A percentile compares a stretch with the other conserved stretches of the same genome.
These are phyloP conservation scores for Pseudogymnoascus sp. DNA, from an alignment of 2,329 filamentous ascomycete genomes.

Conservation along the genomic window DNA sequence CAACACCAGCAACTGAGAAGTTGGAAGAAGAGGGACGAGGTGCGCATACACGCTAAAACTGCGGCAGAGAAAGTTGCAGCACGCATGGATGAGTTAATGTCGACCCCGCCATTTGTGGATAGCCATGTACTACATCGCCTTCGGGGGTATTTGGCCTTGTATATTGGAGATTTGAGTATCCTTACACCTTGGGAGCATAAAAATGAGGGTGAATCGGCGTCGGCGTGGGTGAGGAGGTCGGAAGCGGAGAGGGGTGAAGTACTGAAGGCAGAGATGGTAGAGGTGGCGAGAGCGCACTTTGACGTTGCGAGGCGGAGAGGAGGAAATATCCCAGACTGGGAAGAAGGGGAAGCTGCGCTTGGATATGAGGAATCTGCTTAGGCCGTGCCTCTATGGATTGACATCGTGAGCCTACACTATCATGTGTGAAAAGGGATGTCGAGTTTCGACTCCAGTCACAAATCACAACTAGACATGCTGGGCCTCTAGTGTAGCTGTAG, in stretches of 20 bases:
- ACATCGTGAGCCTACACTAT: not conserved
- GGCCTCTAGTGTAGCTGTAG: not conserved
- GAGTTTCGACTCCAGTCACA: not conserved
- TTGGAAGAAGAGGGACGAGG: slow-evolving; percentile 25
- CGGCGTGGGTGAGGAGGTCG: slow-evolving; percentile 16
- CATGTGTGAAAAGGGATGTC: not conserved
- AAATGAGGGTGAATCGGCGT: slow-evolving; percentile 14
- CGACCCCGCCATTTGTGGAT: slow-evolving; percentile 62
- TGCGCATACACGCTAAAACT: slow-evolving; percentile 20
- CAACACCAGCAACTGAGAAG: slow-evolving; percentile 10
- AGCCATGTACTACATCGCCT: slow-evolving; percentile 60
- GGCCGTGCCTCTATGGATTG: not conserved
- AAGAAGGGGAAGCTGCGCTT: not conserved
- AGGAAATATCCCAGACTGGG: slow-evolving; percentile 12
- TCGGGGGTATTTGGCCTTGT: slow-evolving; percentile 67
- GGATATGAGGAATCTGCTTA: not conserved
- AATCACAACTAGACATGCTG: not conserved
- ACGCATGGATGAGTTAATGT: slow-evolving; percentile 64
- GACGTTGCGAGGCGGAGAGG: slow-evolving; percentile 27
- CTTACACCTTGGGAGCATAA: slow-evolving; percentile 23
- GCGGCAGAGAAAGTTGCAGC: slow-evolving; percentile 56
- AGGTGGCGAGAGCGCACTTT: slow-evolving; percentile 34
- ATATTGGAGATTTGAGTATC: slow-evolving; percentile 61
- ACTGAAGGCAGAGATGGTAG: slow-evolving; percentile 27
- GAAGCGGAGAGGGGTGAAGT: slow-evolving; percentile 21